These are phyloP conservation scores for Penicillium sp. DNA, from an alignment of 2,329 filamentous ascomycete genomes.

Conservation along the genomic window DNA sequence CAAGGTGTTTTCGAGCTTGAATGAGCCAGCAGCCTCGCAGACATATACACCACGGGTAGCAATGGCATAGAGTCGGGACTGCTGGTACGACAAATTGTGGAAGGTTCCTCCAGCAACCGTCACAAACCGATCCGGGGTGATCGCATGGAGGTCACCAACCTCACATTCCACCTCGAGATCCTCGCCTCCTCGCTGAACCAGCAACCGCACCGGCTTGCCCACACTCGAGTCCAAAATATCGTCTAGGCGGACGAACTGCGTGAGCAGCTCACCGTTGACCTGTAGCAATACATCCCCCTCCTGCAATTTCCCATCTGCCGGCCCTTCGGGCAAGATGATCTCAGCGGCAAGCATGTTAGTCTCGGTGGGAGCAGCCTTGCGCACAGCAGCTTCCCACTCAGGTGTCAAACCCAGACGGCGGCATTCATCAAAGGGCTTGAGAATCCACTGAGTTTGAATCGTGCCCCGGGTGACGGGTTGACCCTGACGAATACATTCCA, in stretches of 20 bases:
- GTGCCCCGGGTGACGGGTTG: conserved; percentile 82
- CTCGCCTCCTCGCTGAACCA: conserved; percentile 85
- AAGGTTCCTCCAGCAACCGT: conserved; percentile 93
- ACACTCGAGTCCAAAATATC: conserved; percentile 90
- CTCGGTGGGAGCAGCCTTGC: conserved; percentile 83
- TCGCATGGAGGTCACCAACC: conserved; percentile 87
- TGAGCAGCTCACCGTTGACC: conserved; percentile 90
- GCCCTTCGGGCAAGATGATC: conserved; percentile 88
- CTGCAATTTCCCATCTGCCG: conserved; percentile 81
- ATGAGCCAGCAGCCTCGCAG: conserved; percentile 92
- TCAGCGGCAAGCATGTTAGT: conserved; percentile 97
- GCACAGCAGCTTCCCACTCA: conserved; percentile 82
- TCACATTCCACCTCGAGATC: conserved; percentile 81
- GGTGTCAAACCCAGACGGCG: conserved; percentile 81
- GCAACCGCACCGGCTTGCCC: conserved; percentile 71
- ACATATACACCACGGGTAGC: conserved; percentile 90
- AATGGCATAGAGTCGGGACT: conserved; percentile 93
- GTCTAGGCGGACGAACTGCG: conserved; percentile 88
- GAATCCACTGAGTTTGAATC: conserved; percentile 96
- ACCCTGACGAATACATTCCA: conserved; percentile 79
- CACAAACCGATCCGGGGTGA: conserved; percentile 94
- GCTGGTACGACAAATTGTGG: conserved; percentile 95
- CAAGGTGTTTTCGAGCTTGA: conserved; percentile 87
- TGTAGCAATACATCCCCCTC: conserved; percentile 93
- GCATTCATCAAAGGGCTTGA: conserved; percentile 98